Percentiles rank a stretch among this genome's conserved stretches.
phyloP scores from a whole-genome alignment of 371 early-diverging fungal species.

The Rhizopus arrhizus region DNA sequence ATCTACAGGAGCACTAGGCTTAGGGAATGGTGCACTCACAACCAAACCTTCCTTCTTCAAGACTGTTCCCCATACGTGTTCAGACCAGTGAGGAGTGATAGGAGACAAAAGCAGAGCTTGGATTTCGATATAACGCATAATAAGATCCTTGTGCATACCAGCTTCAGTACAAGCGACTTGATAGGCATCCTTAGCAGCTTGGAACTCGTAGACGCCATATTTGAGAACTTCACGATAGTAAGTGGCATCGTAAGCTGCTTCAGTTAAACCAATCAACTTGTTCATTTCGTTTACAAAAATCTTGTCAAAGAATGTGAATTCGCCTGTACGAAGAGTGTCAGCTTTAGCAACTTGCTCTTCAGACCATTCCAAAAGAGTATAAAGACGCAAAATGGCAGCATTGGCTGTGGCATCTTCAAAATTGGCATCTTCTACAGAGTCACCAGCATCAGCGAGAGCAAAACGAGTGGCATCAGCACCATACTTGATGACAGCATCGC shows the following conservation, averaged over 20 bases:
- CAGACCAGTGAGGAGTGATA: conserved; percentile 92
- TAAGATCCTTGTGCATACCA: conserved; percentile 86
- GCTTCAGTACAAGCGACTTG: conserved; percentile 68
- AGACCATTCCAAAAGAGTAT: conserved; percentile 91
- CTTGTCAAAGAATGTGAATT: conserved; percentile 75
- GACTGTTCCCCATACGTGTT: conserved; percentile 83
- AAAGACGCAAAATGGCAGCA: conserved; percentile 93
- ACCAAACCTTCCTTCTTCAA: conserved; percentile 78
- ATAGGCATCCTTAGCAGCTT: conserved; percentile 90
- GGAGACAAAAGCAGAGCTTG: conserved; percentile 87
- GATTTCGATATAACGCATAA: conserved; percentile 77
- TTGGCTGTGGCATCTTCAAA: conserved; percentile 98
- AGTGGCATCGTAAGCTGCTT: conserved; percentile 81
- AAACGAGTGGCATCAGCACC: conserved; percentile 98
- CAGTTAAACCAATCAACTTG: conserved; percentile 66
- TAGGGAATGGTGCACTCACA: conserved; percentile 77
- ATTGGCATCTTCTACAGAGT: conserved; percentile 99
- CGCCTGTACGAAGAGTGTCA: conserved; percentile 45
- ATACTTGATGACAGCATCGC: conserved; percentile 85
- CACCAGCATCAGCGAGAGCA: conserved; percentile 95
- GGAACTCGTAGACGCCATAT: conserved; percentile 92
- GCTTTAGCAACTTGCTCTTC: conserved; percentile 59
- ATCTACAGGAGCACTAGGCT: conserved; percentile 59
- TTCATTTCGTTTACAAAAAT: conserved; percentile 91
- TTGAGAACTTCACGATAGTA: conserved; percentile 96